These are phyloP conservation scores for Yamadazyma spencermartinsiae DNA, from an alignment of 1,139 yeast species.

Conservation along the genomic window DNA sequence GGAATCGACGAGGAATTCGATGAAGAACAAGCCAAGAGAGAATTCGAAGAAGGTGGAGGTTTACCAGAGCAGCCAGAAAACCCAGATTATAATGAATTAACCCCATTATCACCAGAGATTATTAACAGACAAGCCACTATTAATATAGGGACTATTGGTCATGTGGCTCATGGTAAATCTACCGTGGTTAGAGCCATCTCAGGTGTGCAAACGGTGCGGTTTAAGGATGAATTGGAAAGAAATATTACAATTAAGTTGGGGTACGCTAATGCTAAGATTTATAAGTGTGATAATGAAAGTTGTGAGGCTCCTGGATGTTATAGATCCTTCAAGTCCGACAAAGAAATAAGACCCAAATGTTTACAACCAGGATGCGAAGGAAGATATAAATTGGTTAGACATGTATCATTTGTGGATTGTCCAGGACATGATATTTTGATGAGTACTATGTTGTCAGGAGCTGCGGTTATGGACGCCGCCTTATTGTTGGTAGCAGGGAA, in stretches of 20 bases:
- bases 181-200: constrained; percentile 99
- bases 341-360: constrained; percentile 92
- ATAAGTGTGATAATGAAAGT: constrained; percentile 81
- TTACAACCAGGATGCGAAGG: constrained; percentile 81
- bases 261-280: constrained; percentile 97
- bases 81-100: constrained; percentile 75
- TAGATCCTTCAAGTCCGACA: constrained; percentile 90
- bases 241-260: constrained; percentile 98
- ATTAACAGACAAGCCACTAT: constrained; percentile 99
- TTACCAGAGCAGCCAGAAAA: constrained; percentile 92
- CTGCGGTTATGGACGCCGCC: constrained; percentile 99
- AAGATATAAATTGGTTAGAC: constrained; percentile 87
- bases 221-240: constrained; percentile 98
- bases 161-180: constrained; percentile 98
- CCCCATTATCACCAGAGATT: constrained; percentile 91
- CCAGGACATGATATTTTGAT: constrained; percentile 99
- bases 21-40: constrained; percentile 67
- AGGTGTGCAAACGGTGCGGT: constrained; percentile 98
- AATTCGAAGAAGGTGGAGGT: constrained; percentile 98
- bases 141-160: constrained; percentile 98
- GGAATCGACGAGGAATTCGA: constrained; percentile 64
- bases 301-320: constrained; percentile 97
- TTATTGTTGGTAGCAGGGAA: constrained; percentile 94
- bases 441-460: constrained; percentile 99
- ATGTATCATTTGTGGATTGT: constrained; percentile 98